These are phyloP conservation scores for Silene latifolia DNA, from an alignment of 148 eudicot species.

Conservation along the genomic window DNA sequence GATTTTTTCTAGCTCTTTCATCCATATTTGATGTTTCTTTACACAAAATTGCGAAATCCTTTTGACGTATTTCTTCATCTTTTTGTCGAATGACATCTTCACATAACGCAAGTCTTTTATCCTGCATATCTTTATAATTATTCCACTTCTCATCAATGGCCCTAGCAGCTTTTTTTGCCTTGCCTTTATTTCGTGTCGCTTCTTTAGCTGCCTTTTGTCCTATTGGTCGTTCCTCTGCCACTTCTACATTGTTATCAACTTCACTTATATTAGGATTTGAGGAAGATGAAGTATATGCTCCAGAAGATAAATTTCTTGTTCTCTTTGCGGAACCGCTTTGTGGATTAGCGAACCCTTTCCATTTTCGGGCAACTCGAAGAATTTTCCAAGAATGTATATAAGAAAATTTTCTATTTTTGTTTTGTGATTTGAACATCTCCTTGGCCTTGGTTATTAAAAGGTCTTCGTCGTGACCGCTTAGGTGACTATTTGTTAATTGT, in stretches of 20 bases:
- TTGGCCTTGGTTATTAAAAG: no score
- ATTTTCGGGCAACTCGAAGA: no score
- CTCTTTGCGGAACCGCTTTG: no score
- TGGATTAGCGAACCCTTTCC: no score
- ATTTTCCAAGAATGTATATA: no score
- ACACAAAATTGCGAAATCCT: background rate
- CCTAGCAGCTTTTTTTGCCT: background rate
- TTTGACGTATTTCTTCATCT: no score
- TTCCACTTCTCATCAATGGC: slow-evolving; percentile 1
- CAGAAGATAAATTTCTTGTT: no score
- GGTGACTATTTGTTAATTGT: no score
- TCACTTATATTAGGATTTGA: background rate
- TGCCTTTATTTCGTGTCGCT: background rate
- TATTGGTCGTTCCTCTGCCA: slow-evolving; percentile 10
- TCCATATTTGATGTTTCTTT: slow-evolving; percentile 9
- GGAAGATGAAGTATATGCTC: background rate
- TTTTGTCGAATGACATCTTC: background rate
- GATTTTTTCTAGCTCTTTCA: slow-evolving; percentile 11
- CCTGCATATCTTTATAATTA: background rate
- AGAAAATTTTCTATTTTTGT: no score
- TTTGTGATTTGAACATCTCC: no score
- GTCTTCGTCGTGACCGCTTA: no score
- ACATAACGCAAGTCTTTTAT: background rate
- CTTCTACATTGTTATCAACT: background rate
- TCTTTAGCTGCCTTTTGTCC: slow-evolving; percentile 11